Conservation (phyloP, 2,329 filamentous ascomycete genomes). For the Aspergillus bombycis region DNA sequence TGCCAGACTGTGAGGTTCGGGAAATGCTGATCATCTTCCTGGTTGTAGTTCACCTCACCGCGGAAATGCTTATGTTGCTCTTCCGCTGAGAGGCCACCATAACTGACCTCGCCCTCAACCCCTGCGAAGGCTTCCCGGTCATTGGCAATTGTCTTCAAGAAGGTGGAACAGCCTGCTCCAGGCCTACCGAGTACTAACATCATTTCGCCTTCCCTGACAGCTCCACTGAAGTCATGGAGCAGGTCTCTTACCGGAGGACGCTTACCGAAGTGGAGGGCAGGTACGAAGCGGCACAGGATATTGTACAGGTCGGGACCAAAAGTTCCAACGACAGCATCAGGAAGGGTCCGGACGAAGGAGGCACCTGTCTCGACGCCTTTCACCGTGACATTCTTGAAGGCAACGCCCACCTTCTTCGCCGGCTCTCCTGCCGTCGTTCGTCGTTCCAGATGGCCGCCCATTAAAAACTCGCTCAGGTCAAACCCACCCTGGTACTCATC, state of each 20-base stretch:
- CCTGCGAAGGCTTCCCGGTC: conserved; percentile 66
- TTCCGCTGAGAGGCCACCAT: conserved; percentile 70
- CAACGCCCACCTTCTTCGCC: conserved; percentile 75
- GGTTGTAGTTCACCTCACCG: conserved; percentile 78
- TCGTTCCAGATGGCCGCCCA: conserved; percentile 75
- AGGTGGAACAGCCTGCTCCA: conserved; percentile 75
- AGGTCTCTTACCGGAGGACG: conserved; percentile 57
- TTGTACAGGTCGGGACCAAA: conserved; percentile 80
- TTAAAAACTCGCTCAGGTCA: conserved; percentile 70
- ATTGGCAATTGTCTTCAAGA: conserved; percentile 75
- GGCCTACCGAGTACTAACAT: conserved; percentile 73
- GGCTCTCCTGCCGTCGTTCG: conserved; percentile 65
- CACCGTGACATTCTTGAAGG: conserved; percentile 76
- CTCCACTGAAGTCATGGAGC: conserved; percentile 69
- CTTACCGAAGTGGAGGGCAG: conserved; percentile 52
- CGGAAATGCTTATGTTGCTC: conserved; percentile 70
- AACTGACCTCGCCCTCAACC: conserved; percentile 70
- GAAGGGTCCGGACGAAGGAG: conserved; percentile 71
- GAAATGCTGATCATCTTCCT: conserved; percentile 76
- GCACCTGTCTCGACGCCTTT: conserved; percentile 69
- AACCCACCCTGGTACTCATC: conserved; percentile 54
- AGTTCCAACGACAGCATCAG: conserved; percentile 73
- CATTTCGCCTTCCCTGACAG: conserved; percentile 71
- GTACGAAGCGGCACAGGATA: conserved; percentile 60
- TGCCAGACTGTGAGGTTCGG: conserved; percentile 76